Conservation (phyloP, 108 stramenopile genomes). For the Conticribra guillardii region DNA sequence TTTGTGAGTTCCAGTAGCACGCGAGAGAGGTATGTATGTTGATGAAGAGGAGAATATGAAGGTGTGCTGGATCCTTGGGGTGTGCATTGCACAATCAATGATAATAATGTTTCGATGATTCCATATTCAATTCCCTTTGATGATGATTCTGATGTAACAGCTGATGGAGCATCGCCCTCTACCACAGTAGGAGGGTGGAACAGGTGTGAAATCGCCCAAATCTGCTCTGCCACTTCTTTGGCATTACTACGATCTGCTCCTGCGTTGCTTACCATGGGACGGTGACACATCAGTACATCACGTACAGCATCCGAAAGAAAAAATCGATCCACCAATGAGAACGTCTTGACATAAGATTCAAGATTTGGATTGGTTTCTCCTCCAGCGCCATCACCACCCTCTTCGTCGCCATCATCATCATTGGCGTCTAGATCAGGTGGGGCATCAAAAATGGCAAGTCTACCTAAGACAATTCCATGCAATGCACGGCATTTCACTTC, state of each 20-base stretch:
- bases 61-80: conserved; percentile 35
- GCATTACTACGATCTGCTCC: conserved; percentile 70
- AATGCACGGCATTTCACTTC: conserved; percentile 33
- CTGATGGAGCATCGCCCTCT: not conserved
- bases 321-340: conserved; percentile 74
- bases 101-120: conserved; percentile 76
- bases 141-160: conserved; percentile 6
- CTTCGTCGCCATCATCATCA: conserved; percentile 69
- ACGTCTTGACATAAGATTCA: conserved; percentile 59
- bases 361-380: conserved; percentile 64
- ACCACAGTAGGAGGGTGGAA: conserved; percentile 26
- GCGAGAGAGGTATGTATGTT: conserved; percentile 66
- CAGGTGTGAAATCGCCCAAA: conserved; percentile 63
- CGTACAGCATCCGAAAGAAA: conserved; percentile 77
- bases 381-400: conserved; percentile 51
- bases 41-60: conserved; percentile 37
- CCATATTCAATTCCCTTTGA: conserved; percentile 72
- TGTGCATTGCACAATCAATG: conserved; percentile 65
- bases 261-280: conserved; percentile 64
- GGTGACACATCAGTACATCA: conserved; percentile 75
- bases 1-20: conserved; percentile 81
- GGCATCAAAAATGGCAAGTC: conserved; percentile 86
- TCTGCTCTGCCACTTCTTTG: conserved; percentile 77
- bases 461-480: conserved; percentile 74
- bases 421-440: conserved; percentile 57